Evolutionary conservation across 2,329 filamentous ascomycete genomes (phyloP), one percentile per base, ranked within the genome.

Genomic region (Aureobasidium zeae): DNA sequence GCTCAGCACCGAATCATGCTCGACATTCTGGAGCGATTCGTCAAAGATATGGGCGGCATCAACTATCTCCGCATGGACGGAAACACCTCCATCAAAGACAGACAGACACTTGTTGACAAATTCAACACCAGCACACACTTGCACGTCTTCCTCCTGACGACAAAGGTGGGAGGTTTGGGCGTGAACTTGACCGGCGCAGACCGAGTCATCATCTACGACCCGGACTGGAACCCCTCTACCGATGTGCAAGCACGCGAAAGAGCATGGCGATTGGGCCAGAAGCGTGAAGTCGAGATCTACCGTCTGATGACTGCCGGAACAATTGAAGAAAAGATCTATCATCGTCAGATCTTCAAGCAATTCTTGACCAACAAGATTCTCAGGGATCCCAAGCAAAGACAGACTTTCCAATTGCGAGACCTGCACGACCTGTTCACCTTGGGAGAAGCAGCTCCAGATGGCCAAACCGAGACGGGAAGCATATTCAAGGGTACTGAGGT

Each of bases 321-420:
- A 0, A 98, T 98, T 17, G 91, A 98, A 59, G 91, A 98, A 63
- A 98, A 98, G 67, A 98, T 98, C 21, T 98, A 96, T 51, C 89
- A 98, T 62, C 83, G 93, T 12, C 91, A 98, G 58, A 91, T 98
- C 38, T 98, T 94, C 71, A 98, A 98, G 63, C 89, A 96, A 55
- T 95, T 96, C 58, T 72, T 98, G 49, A 91, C 87, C 3, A 94
- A 96, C 66, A 96, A 96, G 62, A 88, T 98, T 5, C 64, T 98
- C 38, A 88, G 84, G 53, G 89, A 98, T 55, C 87, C 91, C 0
- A 94, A 94, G 57, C 88, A 96, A 61, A 79, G 86, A 16, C 86
- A 91, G 51, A 87, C 83, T 0, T 94, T 96, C 61, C 86, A 94
- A 47, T 72, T 94, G 55, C 83, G 81, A 47, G 88, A 96, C 55